These are phyloP conservation scores for Fraxinus floribunda DNA, from an alignment of 305 asterid species.

Conservation along the genomic window DNA sequence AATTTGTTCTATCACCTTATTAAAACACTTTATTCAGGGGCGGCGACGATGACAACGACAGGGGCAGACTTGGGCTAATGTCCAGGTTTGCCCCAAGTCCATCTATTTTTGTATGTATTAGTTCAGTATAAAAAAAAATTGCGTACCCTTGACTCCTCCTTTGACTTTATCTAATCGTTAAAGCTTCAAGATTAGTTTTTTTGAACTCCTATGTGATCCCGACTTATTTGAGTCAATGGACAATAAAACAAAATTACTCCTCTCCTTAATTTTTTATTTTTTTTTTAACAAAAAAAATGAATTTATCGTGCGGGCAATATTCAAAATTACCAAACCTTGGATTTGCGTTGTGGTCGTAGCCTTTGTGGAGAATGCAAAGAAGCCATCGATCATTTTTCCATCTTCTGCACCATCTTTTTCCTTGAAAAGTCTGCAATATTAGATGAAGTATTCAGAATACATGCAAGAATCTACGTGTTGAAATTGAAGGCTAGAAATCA, in stretches of 20 bases:
- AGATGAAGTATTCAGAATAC: neutral
- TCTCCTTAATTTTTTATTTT: neutral
- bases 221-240: neutral
- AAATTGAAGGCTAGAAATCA: conserved; percentile 13
- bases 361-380: neutral
- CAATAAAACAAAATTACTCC: neutral
- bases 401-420: conserved; percentile 2
- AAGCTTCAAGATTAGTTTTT: no score
- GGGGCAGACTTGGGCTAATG: no score
- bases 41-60: no score
- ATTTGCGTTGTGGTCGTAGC: neutral
- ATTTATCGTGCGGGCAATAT: neutral
- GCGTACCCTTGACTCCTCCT: no score
- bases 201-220: neutral
- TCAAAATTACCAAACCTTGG: conserved; percentile 24
- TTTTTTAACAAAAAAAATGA: neutral
- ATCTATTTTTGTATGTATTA: no score
- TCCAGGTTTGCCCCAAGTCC: no score
- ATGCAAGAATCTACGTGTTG: conserved; percentile 11
- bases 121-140: no score
- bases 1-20: no score
- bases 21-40: no score
- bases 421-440: neutral
- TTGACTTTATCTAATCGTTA: no score
- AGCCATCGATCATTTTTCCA: conserved; percentile 5